phyloP scores from a whole-genome alignment of 495 filamentous ascomycete genomes.

The Penicillium herquei region DNA sequence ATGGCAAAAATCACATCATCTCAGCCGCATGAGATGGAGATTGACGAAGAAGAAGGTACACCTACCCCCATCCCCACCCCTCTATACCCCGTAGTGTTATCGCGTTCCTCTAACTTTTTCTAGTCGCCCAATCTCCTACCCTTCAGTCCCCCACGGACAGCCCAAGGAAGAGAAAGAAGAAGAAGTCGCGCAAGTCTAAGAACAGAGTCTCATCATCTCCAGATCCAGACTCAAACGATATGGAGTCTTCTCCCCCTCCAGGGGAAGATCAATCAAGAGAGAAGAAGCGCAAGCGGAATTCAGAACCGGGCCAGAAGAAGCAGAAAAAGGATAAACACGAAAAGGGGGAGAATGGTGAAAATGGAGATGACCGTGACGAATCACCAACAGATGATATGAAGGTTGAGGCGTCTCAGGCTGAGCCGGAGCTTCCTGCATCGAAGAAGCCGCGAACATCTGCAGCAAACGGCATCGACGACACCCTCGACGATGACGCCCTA shows the following conservation, averaged over 20 bases:
- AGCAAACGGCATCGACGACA: not conserved
- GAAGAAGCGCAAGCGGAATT: constrained; percentile 23
- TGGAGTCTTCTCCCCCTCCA: not conserved
- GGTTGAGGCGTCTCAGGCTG: not conserved
- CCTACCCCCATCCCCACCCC: not conserved
- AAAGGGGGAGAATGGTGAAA: not conserved
- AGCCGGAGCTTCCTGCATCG: not conserved
- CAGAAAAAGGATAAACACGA: constrained; percentile 15
- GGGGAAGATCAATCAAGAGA: constrained; percentile 3
- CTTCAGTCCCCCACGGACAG: not conserved
- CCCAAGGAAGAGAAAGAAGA: constrained; percentile 8
- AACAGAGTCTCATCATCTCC: not conserved
- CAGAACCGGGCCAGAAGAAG: constrained; percentile 13
- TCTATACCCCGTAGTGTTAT: not conserved
- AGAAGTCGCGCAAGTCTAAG: constrained; percentile 11
- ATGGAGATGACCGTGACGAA: not conserved
- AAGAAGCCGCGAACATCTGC: not conserved
- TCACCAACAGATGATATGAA: not conserved
- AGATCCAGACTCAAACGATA: not conserved
- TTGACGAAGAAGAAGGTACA: constrained; percentile 1
- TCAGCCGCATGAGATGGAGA: constrained; percentile 4
- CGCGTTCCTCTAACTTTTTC: not conserved
- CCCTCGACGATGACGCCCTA: not conserved
- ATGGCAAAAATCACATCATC: not conserved
- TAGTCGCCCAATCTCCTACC: constrained; percentile 1